Evolutionary conservation across 1,284 basidiomycete genomes (phyloP).

Genomic region (Ustilago lituana): DNA sequence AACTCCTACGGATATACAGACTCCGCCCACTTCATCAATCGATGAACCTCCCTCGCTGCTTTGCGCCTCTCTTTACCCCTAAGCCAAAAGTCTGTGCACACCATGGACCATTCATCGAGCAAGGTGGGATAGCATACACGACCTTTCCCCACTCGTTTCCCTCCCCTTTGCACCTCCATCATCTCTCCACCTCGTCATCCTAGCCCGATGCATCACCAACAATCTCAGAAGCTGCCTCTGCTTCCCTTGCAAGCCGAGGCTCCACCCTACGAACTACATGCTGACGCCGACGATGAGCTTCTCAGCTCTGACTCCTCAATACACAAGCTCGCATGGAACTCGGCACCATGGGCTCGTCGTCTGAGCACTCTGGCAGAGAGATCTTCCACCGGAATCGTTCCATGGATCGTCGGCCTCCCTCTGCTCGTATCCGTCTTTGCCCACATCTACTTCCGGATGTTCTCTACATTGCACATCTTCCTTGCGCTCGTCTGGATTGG

Average conservation of each 20-base stretch:
- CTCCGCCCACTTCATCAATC: no score
- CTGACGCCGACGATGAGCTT: slow-evolving; percentile 1
- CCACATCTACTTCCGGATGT: slow-evolving; percentile 33
- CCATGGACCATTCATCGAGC: no score
- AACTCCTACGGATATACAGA: no score
- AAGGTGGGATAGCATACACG: no score
- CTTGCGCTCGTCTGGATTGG: slow-evolving; percentile 34
- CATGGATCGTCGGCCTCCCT: slow-evolving; percentile 16
- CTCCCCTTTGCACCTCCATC: background rate
- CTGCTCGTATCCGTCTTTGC: slow-evolving; percentile 18
- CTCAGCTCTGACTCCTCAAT: background rate
- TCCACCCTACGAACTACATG: background rate
- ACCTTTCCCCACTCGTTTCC: background rate
- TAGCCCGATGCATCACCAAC: slow-evolving; percentile 7
- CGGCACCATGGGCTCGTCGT: slow-evolving; percentile 21
- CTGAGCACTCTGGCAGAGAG: slow-evolving; percentile 16
- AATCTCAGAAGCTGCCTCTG: slow-evolving; percentile 29
- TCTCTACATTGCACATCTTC: slow-evolving; percentile 33
- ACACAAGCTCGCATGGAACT: slow-evolving; percentile 15
- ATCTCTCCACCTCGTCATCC: background rate
- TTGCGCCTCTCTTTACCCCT: no score
- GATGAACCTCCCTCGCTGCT: no score
- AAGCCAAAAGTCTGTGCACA: no score
- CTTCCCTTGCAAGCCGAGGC: slow-evolving; percentile 23
- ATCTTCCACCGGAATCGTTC: slow-evolving; percentile 19